Percentiles rank a stretch among this genome's conserved stretches.
Evolutionary conservation across 1,284 basidiomycete species (phyloP).

Genomic region (Stereum hirsutum): DNA sequence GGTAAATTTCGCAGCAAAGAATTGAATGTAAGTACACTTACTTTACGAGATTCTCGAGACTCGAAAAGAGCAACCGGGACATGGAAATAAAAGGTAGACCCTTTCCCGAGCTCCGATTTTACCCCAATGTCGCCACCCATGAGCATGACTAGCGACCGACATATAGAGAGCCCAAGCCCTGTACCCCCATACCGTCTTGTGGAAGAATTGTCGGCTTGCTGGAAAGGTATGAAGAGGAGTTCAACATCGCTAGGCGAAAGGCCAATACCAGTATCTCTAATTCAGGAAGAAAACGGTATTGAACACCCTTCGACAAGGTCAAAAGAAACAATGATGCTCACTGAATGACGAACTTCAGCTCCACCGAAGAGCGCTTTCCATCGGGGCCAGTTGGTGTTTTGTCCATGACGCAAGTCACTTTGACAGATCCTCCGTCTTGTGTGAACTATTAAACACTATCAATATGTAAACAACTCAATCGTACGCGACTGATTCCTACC

Average conservation of each 20-base stretch:
- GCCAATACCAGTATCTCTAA: slow-evolving; percentile 58
- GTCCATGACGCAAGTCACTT: slow-evolving; percentile 49
- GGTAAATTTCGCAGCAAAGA: no score
- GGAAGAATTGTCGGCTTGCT: slow-evolving; percentile 68
- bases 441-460: no score
- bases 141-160: slow-evolving; percentile 60
- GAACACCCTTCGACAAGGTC: neutral
- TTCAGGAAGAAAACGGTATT: neutral
- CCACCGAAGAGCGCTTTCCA: slow-evolving; percentile 42
- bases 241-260: slow-evolving; percentile 55
- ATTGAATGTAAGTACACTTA: slow-evolving; percentile 14
- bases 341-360: slow-evolving; percentile 58
- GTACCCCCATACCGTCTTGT: slow-evolving; percentile 65
- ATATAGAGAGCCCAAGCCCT: slow-evolving; percentile 64
- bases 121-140: slow-evolving; percentile 66
- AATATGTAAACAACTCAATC: no score
- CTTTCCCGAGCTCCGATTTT: slow-evolving; percentile 48
- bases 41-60: slow-evolving; percentile 44
- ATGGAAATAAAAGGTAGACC: slow-evolving; percentile 63
- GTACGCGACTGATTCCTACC: slow-evolving; percentile 50
- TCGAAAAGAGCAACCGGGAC: slow-evolving; percentile 52
- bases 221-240: slow-evolving; percentile 60
- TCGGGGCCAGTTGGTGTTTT: slow-evolving; percentile 16
- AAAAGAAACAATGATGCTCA: slow-evolving; percentile 19
- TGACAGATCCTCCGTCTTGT: slow-evolving; percentile 59